These are phyloP conservation scores for Fistulina hepatica DNA, from an alignment of 1,284 basidiomycete genomes.

Conservation along the genomic window DNA sequence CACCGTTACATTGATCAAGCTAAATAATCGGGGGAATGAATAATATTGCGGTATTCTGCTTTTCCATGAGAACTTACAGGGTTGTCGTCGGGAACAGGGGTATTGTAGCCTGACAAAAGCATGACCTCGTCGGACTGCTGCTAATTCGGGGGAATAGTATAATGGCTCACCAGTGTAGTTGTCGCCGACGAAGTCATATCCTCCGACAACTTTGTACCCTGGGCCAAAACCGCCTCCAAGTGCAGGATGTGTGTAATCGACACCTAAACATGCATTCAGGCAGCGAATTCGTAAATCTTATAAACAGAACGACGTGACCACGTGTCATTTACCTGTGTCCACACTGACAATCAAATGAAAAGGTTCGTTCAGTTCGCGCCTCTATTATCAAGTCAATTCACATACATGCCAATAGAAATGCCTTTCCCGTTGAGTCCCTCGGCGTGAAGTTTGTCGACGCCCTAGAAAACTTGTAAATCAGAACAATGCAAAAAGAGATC, in stretches of 20 bases:
- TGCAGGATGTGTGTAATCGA: constrained; percentile 42
- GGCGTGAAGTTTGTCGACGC: constrained; percentile 36
- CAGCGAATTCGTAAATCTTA: constrained; percentile 8
- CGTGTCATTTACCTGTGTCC: constrained; percentile 18
- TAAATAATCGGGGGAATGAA: no score
- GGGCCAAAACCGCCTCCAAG: constrained; percentile 43
- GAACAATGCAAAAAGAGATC: neutral
- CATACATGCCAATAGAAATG: constrained; percentile 37
- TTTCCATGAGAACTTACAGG: constrained; percentile 31
- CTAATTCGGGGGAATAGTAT: no score
- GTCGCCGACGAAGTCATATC: constrained; percentile 36
- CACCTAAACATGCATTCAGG: constrained; percentile 25
- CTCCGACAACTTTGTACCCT: constrained; percentile 38
- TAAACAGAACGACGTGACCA: neutral
- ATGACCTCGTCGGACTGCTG: no score
- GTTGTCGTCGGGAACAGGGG: constrained; percentile 26
- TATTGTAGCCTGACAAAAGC: no score
- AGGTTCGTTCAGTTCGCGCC: no score
- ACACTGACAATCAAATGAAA: constrained; percentile 11
- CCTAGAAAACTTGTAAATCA: constrained; percentile 18
- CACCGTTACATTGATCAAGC: no score
- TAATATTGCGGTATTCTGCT: no score
- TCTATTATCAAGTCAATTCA: constrained; percentile 3
- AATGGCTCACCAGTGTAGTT: constrained; percentile 25
- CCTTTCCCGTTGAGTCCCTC: constrained; percentile 31